Evolutionary conservation across 2,329 filamentous ascomycete species (phyloP).

Genomic region (Coniochaeta hoffmannii): DNA sequence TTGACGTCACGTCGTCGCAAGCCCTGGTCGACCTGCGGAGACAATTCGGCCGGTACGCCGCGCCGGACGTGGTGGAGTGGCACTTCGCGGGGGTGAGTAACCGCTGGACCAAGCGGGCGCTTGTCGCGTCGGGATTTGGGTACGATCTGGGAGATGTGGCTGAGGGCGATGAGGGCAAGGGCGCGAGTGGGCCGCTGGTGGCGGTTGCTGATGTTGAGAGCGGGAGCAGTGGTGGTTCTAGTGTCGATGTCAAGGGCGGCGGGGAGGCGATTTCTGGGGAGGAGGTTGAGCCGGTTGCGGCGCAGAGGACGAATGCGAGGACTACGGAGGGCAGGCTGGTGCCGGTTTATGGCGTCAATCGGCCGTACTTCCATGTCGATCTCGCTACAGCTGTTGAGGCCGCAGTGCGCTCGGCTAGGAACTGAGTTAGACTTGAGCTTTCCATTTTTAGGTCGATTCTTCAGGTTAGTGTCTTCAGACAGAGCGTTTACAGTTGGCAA

Average conservation of each 20-base stretch:
- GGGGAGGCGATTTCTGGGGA: neutral
- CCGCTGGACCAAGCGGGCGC: conserved; percentile 49
- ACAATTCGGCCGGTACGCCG: conserved; percentile 44
- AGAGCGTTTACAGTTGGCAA: neutral
- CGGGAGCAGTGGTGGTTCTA: neutral
- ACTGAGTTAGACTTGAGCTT: neutral
- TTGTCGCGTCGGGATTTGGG: conserved; percentile 50
- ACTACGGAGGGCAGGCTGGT: conserved; percentile 9
- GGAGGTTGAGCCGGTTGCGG: conserved; percentile 14
- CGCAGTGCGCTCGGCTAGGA: conserved; percentile 12
- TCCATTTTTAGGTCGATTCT: neutral
- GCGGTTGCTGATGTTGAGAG: conserved; percentile 18
- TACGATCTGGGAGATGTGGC: conserved; percentile 22
- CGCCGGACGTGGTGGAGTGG: conserved; percentile 40
- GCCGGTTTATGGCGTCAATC: conserved; percentile 31
- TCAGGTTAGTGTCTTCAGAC: neutral
- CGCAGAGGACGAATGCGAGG: conserved; percentile 4
- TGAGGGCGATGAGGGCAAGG: conserved; percentile 18
- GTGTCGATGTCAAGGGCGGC: conserved; percentile 1
- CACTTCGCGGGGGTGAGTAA: conserved; percentile 48
- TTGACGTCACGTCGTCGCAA: conserved; percentile 52
- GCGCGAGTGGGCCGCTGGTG: conserved; percentile 17
- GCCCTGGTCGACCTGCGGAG: conserved; percentile 48
- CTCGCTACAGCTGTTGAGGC: conserved; percentile 32
- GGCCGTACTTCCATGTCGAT: conserved; percentile 41